Conservation (phyloP, 2,329 filamentous ascomycete species). For the Thermothelomyces thermophilus region DNA sequence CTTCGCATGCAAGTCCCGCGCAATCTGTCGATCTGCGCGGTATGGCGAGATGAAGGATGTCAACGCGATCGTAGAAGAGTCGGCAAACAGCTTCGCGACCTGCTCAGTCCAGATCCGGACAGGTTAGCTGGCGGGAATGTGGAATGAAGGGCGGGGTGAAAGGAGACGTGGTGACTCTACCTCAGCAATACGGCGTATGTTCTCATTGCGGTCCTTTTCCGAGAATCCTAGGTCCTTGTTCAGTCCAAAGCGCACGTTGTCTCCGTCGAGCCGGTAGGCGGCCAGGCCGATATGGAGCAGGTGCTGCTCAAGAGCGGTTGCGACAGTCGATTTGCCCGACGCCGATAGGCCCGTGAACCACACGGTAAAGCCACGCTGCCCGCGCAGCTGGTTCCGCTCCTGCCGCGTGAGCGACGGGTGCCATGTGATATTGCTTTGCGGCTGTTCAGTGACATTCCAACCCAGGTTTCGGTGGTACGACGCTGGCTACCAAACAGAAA, state of each 20-base stretch:
- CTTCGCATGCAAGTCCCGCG: constrained; percentile 69
- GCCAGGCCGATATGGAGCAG: constrained; percentile 76
- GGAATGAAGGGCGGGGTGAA: neutral
- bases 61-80: constrained; percentile 78
- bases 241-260: constrained; percentile 96
- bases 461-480: neutral
- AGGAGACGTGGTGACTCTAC: constrained; percentile 27
- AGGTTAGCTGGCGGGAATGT: neutral
- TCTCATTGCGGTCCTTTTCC: constrained; percentile 90
- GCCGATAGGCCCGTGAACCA: constrained; percentile 97
- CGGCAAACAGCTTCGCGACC: constrained; percentile 95
- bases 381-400: constrained; percentile 68
- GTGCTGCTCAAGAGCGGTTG: constrained; percentile 93
- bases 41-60: constrained; percentile 98
- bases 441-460: neutral
- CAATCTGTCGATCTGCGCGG: constrained; percentile 74
- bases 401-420: constrained; percentile 71
- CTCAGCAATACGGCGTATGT: constrained; percentile 94
- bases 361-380: constrained; percentile 87
- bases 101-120: constrained; percentile 25
- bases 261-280: constrained; percentile 91
- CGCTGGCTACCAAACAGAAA: neutral
- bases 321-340: constrained; percentile 94
- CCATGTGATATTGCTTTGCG: constrained; percentile 78
- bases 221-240: constrained; percentile 97